Base-by-base conservation (phyloP, 164 flowering plant species). In the Umbellularia californica region DNA sequence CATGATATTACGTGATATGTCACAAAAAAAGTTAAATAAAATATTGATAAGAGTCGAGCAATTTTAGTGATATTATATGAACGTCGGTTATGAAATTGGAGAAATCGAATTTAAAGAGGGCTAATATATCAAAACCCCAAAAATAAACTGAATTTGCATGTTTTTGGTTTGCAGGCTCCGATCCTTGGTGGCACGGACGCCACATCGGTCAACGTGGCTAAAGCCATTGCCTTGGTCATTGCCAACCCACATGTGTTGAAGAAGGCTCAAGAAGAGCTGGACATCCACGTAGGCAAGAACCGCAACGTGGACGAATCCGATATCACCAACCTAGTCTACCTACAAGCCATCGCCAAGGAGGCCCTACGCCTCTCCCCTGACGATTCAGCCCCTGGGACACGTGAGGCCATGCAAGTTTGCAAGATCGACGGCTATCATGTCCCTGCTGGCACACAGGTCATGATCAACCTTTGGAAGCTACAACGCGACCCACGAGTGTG, bases 401-500 rank as follows among this genome's bases (percentile, higher is more conserved):
- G 76, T 1, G 74, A 74, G 50, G 78, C 83, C 65, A 65, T 65
- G 23, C 77, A 77, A 23, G 10, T 27, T 83, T 65, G 27, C 77
- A 77, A 23, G 10, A 35, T 83, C 15, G 77, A 71, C 2, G 83
- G 82, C 58, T 77, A 35, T 72, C 69, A 75, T 12, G 64, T 81
- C 68, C 68, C 65, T 5, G 73, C 70, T n/a, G 81, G 83, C 58
- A 83, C 82, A 0, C 77, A 69, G 11, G 70, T 83, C 22, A 14
- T 75, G 0, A 75, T 83, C 65, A 81, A 83, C 47, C 3, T 77
- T 2, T 83, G 85, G 83, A 81, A 79, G 78, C 12, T 81, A 65
- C 85, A 79, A 2, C 73, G 82, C 6, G 85, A 83, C 51, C 83
- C 85, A 20, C 11, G 76, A 11, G 52, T 81, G 1, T 81, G 82